Evolutionary conservation across 2,329 filamentous ascomycete species (phyloP).

Genomic region (Scedosporium minutisporum): DNA sequence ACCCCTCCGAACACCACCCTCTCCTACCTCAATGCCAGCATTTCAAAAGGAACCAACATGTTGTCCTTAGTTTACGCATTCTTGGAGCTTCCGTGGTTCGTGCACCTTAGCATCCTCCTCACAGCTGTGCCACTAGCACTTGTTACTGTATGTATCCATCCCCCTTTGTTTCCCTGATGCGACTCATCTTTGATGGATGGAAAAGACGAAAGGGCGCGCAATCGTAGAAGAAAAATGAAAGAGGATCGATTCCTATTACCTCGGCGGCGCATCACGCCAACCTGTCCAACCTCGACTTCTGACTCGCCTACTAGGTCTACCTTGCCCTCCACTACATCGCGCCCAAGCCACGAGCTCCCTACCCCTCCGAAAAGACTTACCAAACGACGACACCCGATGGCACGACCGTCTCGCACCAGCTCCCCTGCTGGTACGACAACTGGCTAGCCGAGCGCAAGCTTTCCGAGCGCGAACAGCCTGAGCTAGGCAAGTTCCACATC

Average conservation of each 20-base stretch:
- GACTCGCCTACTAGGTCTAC: neutral
- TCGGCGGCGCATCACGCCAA: neutral
- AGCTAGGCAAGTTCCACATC: conserved; percentile 29
- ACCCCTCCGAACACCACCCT: neutral
- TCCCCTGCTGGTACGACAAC: conserved; percentile 84
- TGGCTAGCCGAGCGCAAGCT: conserved; percentile 52
- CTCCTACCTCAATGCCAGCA: neutral
- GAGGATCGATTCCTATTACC: neutral
- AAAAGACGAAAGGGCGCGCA: neutral
- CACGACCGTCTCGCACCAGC: conserved; percentile 27
- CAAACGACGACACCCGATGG: conserved; percentile 60
- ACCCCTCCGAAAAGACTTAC: conserved; percentile 77
- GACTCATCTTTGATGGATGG: neutral
- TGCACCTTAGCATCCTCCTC: neutral
- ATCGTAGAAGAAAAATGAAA: neutral
- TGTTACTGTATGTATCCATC: neutral
- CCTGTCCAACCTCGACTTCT: neutral
- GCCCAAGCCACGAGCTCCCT: conserved; percentile 65
- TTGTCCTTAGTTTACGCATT: neutral
- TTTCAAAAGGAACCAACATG: neutral
- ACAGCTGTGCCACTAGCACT: neutral
- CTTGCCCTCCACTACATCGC: conserved; percentile 63
- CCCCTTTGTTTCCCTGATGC: neutral
- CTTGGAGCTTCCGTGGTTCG: conserved; percentile 4
- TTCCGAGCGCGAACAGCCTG: conserved; percentile 11